Base-by-base conservation (phyloP, 305 asterid species). In the Solanum hybrid region DNA sequence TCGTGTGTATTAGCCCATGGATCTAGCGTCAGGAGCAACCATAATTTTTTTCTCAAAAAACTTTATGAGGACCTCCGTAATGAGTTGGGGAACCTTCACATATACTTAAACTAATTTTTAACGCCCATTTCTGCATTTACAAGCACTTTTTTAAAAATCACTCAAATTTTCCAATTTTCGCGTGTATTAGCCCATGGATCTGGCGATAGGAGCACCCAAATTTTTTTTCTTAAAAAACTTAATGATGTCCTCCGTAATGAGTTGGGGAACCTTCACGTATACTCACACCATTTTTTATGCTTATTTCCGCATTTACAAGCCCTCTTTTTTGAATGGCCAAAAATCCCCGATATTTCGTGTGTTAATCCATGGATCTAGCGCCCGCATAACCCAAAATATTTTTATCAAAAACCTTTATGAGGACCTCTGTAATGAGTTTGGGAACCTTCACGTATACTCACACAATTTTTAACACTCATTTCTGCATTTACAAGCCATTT, bases 81-180 rank as follows among this genome's bases (percentile, higher is more conserved):
- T 61, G 2, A 61, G 2, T 20, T 61, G 11, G 2, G 5, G 11
- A 8, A 18, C 11, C 24, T 20, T 57, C 69, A 20, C 5, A 1
- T 57, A 57, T 20, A 57, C 26, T 57, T 7, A 57, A 20, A 20
- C 5, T 3, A 3, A 3, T 20, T 57, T 20, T 46, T 46, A 57
- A 18, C 1, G 0, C 0, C 0, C 11, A 7, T 18, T 57, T 57
- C 0, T 0, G 1, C 24, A 57, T 57, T 57, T 57, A 57, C 4
- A 57, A 3, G 69, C 2, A 8, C 1, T 18, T 1, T 57, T 18
- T 18, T 0, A 16, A 6, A 20, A 18, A 57, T 57, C 0, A 0
- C 67, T 46, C 67, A 57, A 57, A 6, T 5, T 57, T 18, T 0
- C 0, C 0, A 0, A 57, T 57, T 57, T 51, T 18, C 2, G 2